These are phyloP conservation scores for Dicorynia guianensis DNA, from an alignment of 306 rosid species.

Conservation along the genomic window DNA sequence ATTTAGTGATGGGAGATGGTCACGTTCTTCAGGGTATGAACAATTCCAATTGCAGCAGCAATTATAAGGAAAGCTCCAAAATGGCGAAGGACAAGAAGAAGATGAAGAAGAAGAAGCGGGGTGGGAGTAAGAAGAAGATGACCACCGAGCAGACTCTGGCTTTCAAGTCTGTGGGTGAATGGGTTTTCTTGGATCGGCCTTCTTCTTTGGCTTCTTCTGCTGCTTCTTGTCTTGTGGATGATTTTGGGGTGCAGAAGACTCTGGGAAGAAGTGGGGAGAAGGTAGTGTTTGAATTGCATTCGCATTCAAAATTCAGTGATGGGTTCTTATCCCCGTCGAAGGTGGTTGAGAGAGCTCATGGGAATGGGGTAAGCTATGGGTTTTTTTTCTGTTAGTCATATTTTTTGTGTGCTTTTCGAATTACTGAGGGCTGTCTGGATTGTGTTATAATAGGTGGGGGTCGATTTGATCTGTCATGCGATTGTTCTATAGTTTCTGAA, in stretches of 20 bases:
- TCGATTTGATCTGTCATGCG: no score
- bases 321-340: constrained; percentile 93
- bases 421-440: background rate
- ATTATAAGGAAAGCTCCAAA: constrained; percentile 34
- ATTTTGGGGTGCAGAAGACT: constrained; percentile 81
- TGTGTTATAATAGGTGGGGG: background rate
- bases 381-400: background rate
- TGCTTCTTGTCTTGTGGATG: constrained; percentile 72
- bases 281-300: constrained; percentile 83
- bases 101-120: constrained; percentile 77
- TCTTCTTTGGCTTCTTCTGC: constrained; percentile 41
- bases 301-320: constrained; percentile 93
- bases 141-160: constrained; percentile 74
- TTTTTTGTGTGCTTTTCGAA: constrained; percentile 8
- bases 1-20: constrained; percentile 66
- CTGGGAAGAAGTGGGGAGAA: constrained; percentile 71
- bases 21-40: constrained; percentile 28
- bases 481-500: no score
- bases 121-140: constrained; percentile 93
- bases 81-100: constrained; percentile 46
- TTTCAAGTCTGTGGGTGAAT: constrained; percentile 77
- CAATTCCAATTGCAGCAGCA: constrained; percentile 44
- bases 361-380: constrained; percentile 72
- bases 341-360: constrained; percentile 86
- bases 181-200: constrained; percentile 74